Base-by-base conservation (phyloP, 306 rosid species). In the Vigna mungo region DNA sequence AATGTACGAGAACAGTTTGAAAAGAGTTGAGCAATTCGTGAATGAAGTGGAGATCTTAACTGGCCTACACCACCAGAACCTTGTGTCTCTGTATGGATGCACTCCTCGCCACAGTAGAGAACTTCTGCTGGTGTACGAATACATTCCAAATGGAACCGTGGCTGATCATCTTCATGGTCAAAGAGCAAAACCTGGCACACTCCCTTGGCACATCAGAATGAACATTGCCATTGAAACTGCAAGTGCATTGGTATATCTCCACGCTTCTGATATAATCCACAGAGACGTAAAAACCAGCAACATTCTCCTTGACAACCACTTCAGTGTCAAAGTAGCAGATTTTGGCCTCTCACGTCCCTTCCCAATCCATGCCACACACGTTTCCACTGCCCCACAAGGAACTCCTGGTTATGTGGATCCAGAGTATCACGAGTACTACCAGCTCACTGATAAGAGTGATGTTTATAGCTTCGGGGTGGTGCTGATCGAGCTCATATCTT, bases 391-490 rank as follows among this genome's bases (percentile, higher is more conserved):
- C 2, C 89, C 89, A 62, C 89, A 86, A 43, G 89, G 87, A n/a
- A 83, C 89, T 43, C 88, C 86, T 0, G 84, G 86, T 4, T 85
- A 85, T 7, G 84, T 85, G 7, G 88, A 85, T 79, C 86, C 87
- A 0, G 87, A 86, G 16, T 86, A 86, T 14, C 78, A 86, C 14
- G 71, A 80, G 68, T 83, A 72, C 54, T 89, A 94, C 68, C 97
- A 88, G 23, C 95, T 94, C 1, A 90, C 95, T 2, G 86, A 85
- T 12, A 94, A 88, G 68, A 94, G 98, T 37, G 97, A 94, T 62
- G 97, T 94, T 3, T 94, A 55, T 47, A 92, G 96, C 86, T 92
- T 92, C 1, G 98, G 98, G 0, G 98, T 95, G 53, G 98, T 95
- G 30, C 23, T 95, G 46, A 68, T 95, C 63, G 97, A 95, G 72